Percentiles rank a stretch among this genome's conserved stretches.
Conservation (phyloP, 768 basidiomycete species). For the Albatrellus ellisii region DNA sequence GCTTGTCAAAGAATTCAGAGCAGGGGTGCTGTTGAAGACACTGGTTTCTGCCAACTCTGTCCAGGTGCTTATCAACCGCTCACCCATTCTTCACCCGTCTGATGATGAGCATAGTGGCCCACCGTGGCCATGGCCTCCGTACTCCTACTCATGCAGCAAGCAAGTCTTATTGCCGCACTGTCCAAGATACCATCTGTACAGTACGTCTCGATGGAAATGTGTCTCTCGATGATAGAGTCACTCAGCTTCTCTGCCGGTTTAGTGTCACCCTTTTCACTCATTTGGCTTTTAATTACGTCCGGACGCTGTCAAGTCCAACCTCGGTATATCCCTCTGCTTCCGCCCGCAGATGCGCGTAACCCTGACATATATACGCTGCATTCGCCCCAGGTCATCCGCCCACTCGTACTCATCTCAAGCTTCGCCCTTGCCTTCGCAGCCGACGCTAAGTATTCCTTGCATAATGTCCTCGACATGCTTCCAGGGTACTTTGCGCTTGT, state of each 20-base stretch:
- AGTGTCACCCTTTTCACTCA: constrained; percentile 62
- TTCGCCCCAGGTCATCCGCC: constrained; percentile 33
- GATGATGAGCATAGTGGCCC: constrained; percentile 41
- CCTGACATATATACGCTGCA: not conserved
- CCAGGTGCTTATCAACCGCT: constrained; percentile 26
- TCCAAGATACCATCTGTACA: constrained; percentile 54
- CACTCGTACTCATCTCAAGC: constrained; percentile 32
- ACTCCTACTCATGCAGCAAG: constrained; percentile 55
- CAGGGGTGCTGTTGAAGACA: constrained; percentile 39
- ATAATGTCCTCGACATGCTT: constrained; percentile 29
- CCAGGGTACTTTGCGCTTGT: constrained; percentile 58
- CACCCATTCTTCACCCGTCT: not conserved
- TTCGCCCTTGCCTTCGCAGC: constrained; percentile 42
- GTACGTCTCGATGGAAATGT: constrained; percentile 25
- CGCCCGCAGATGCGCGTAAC: not conserved
- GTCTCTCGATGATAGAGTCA: constrained; percentile 1
- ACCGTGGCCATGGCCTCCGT: constrained; percentile 55
- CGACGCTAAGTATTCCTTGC: constrained; percentile 34
- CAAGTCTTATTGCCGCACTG: constrained; percentile 52
- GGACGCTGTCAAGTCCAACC: constrained; percentile 33
- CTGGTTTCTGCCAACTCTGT: constrained; percentile 28
- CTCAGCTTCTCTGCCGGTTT: too few relatives aligned
- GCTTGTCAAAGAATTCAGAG: constrained; percentile 44
- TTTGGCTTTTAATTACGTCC: constrained; percentile 57
- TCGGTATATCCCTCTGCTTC: constrained; percentile 25